Conservation (phyloP, 208 protist genomes). For the Balamuthia mandrillaris region DNA sequence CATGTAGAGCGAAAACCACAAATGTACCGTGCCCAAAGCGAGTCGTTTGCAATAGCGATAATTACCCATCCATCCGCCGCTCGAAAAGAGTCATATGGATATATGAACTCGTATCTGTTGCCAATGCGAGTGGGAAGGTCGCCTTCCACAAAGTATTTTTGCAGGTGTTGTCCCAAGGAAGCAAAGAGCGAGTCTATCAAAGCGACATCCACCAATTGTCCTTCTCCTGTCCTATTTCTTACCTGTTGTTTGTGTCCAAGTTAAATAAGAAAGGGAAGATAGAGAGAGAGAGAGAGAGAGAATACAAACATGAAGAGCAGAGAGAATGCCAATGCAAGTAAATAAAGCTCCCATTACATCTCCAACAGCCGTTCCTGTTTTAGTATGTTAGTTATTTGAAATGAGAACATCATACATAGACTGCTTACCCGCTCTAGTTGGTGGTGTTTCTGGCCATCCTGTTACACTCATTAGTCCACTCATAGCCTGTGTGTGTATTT, state of each 20-base stretch:
- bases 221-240: neutral
- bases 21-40: constrained; percentile 10
- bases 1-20: too few species aligned
- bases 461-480: constrained; percentile 29
- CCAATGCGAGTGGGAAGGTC: neutral
- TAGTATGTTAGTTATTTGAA: too few species aligned
- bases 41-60: constrained; percentile 25
- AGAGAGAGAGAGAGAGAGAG: neutral
- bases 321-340: constrained; percentile 11
- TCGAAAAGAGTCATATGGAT: constrained; percentile 19
- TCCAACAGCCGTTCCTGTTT: constrained; percentile 1
- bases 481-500: neutral
- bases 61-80: constrained; percentile 32
- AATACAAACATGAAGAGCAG: neutral
- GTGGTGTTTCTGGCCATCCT: constrained; percentile 15
- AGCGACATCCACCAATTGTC: constrained; percentile 13
- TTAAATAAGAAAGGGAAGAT: neutral
- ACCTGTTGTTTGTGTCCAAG: neutral
- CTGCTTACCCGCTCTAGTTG: neutral
- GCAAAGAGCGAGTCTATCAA: constrained; percentile 27
- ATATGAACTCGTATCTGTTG: constrained; percentile 31
- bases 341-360: constrained; percentile 18
- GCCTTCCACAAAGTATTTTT: constrained; percentile 27
- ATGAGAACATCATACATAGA: too few species aligned
- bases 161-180: constrained; percentile 25